Evolutionary conservation across 106 monocot species (phyloP), one percentile per base, ranked within the genome.

Genomic region (Narthecium ossifragum): DNA sequence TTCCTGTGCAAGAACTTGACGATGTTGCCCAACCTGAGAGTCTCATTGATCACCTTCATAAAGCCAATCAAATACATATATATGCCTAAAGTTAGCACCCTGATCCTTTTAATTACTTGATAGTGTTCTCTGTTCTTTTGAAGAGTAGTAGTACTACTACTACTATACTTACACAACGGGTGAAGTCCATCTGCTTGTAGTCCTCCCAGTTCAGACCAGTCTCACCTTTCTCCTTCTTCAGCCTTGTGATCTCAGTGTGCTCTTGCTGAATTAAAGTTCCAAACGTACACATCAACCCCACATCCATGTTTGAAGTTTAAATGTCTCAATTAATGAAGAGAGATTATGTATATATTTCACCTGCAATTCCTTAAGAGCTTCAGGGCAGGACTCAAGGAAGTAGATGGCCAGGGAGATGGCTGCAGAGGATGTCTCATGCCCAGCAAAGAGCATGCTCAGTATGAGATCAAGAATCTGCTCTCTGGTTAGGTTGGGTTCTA

Each of bases 381-480:
- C 25, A 0, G 75, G 80, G 26, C 46, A 71, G 47, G 55, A 34
- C 12, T 62, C 56, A 6, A 81, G 71, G 47, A 75, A 81, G 31
- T 71, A 81, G 30, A 82, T 69, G 13, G 73, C 82, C 7, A 77
- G 61, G 33, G 68, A 39, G 43, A 82, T 68, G 30, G 77, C 69
- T 18, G 65, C 73, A 4, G 77, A 77, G 0, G 76, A 54, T 24
- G 82, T 82, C 50, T 82, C 82, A 60, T 77, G 82, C 32, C 82
- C 82, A 47, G 77, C 82, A 21, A 82, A 82, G 55, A 82, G 77
- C 69, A 82, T 70, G 68, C 76, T 62, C 8, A 82, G 64, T 39
- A 82, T 69, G 26, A 82, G 63, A 60, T 82, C 77, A 36, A 82
- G 63, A 14, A 66, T 82, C 56, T 77, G 82, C 6, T 77, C 82